A percentile compares a stretch with the other conserved stretches of the same genome.
Evolutionary conservation across 2,329 filamentous ascomycete genomes (phyloP).

Genomic region (Verticillium tricorpus): DNA sequence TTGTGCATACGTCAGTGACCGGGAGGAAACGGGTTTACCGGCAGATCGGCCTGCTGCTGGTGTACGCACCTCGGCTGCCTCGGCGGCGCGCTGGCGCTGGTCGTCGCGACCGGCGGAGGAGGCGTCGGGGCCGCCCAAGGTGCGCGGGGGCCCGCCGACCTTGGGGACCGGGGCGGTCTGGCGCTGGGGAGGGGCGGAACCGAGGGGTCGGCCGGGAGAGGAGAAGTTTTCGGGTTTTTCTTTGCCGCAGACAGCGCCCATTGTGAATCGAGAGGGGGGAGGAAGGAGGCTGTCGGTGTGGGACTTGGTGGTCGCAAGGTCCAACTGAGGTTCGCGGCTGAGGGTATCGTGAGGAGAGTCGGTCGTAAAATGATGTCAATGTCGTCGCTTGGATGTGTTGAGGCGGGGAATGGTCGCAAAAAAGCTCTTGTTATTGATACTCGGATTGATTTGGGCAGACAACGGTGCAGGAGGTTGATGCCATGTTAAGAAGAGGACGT

Average conservation of each 20-base stretch:
- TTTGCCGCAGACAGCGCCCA: slow-evolving; percentile 88
- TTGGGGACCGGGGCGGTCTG: slow-evolving; percentile 46
- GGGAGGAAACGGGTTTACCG: too few relatives aligned
- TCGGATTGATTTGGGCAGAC: not conserved
- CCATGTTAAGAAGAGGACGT: not conserved
- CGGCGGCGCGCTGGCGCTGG: slow-evolving; percentile 68
- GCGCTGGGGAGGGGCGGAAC: slow-evolving; percentile 46
- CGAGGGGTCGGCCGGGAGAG: slow-evolving; percentile 68
- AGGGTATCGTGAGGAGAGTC: not conserved
- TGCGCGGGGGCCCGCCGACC: slow-evolving; percentile 55
- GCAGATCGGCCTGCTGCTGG: too few relatives aligned
- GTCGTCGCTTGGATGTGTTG: too few relatives aligned
- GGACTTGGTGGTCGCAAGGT: not conserved
- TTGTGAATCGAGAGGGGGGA: slow-evolving; percentile 30
- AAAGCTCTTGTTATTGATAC: too few relatives aligned
- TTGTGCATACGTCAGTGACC: too few relatives aligned
- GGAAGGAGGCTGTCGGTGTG: not conserved
- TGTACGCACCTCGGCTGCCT: slow-evolving; percentile 73
- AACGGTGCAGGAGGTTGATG: not conserved
- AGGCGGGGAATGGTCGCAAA: too few relatives aligned
- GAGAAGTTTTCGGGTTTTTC: slow-evolving; percentile 66
- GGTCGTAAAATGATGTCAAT: not conserved
- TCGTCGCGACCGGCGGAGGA: slow-evolving; percentile 39
- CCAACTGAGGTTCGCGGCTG: not conserved
- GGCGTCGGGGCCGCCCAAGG: slow-evolving; percentile 49